Conservation (phyloP, 208 protist species). For the Leishmania lainsoni region DNA sequence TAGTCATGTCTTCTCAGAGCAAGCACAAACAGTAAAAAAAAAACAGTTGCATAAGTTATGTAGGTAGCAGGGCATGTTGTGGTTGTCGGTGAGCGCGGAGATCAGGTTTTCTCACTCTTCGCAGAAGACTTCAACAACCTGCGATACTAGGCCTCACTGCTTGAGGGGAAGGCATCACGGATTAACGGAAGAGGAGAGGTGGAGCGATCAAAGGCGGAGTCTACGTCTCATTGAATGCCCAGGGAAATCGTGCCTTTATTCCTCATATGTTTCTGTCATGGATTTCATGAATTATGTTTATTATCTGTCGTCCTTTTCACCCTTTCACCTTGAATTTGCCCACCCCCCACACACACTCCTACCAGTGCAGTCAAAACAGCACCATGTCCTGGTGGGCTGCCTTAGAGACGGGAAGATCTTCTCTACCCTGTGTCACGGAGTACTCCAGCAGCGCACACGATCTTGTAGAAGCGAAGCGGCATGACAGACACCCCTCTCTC, state of each 20-base stretch:
- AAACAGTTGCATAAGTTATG: background rate
- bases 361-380: background rate
- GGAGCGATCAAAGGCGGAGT: background rate
- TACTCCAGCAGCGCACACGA: background rate
- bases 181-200: background rate
- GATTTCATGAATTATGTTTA: background rate
- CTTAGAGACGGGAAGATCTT: background rate
- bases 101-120: background rate
- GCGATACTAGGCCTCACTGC: background rate
- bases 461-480: background rate
- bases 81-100: background rate
- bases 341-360: background rate
- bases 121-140: background rate
- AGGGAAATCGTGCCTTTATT: background rate
- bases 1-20: background rate
- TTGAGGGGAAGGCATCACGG: background rate
- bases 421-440: background rate
- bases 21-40: background rate
- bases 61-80: background rate
- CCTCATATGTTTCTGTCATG: background rate
- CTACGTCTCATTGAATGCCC: background rate
- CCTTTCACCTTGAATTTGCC: background rate
- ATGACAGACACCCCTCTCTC: background rate
- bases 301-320: slow-evolving; percentile 3
- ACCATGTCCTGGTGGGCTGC: background rate